Percentiles rank a stretch among this genome's conserved stretches.
These are phyloP conservation scores for Botrytis byssoidea DNA, from an alignment of 2,329 filamentous ascomycete genomes.

Conservation along the genomic window DNA sequence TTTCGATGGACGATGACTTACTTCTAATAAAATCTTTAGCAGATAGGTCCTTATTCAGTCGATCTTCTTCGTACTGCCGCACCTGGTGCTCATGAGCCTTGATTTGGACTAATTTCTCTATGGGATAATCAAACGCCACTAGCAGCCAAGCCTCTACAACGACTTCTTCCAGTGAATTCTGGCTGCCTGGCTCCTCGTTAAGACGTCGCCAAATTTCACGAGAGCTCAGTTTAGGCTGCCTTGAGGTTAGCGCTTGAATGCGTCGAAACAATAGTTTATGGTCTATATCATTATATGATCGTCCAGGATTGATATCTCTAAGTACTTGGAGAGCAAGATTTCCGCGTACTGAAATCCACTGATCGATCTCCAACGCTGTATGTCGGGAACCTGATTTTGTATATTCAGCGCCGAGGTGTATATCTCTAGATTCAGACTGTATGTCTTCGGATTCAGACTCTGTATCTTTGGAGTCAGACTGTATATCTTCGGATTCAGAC, in stretches of 20 bases:
- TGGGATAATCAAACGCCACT: not conserved
- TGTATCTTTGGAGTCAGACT: no score
- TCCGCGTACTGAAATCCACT: not conserved
- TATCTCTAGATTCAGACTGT: not conserved
- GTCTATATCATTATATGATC: not conserved
- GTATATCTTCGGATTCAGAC: no score
- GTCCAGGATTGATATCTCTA: not conserved
- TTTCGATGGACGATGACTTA: not conserved
- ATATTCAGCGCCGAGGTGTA: not conserved
- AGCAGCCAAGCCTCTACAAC: not conserved
- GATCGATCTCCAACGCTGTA: not conserved
- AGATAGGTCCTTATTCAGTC: not conserved
- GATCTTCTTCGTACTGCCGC: no score
- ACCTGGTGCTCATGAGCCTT: not conserved
- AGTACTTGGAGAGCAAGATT: not conserved
- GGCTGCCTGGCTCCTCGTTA: not conserved
- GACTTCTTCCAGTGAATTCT: not conserved
- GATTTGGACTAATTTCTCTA: not conserved
- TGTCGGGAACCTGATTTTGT: not conserved
- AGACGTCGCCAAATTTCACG: not conserved
- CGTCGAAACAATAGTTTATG: not conserved
- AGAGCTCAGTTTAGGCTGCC: not conserved
- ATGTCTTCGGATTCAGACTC: no score
- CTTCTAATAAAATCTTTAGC: not conserved
- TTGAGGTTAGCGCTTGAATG: not conserved